These are phyloP conservation scores for Trichoderma breve DNA, from an alignment of 2,329 filamentous ascomycete genomes.

Conservation along the genomic window DNA sequence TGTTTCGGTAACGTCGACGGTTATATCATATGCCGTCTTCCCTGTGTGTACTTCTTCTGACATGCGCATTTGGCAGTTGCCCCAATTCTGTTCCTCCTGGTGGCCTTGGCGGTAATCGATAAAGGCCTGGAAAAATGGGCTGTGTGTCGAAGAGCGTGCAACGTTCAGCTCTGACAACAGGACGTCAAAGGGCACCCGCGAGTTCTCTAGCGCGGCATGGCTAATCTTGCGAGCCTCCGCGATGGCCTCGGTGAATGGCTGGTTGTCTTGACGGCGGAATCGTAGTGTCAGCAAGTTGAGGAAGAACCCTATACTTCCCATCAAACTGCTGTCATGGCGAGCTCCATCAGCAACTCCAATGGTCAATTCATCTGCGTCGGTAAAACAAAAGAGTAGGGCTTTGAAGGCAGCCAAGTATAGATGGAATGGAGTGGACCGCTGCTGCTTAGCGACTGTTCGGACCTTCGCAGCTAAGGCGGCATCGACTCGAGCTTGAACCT, in stretches of 20 bases:
- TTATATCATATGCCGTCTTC: slow-evolving; percentile 32
- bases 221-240: slow-evolving; percentile 25
- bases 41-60: slow-evolving; percentile 21
- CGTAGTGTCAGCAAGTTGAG: slow-evolving; percentile 49
- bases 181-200: slow-evolving; percentile 47
- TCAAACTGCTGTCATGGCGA: slow-evolving; percentile 34
- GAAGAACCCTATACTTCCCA: neutral
- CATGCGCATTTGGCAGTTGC: slow-evolving; percentile 24
- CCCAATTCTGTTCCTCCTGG: slow-evolving; percentile 24
- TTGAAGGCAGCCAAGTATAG: slow-evolving; percentile 44
- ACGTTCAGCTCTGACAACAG: slow-evolving; percentile 45
- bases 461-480: too few relatives aligned
- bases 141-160: slow-evolving; percentile 37
- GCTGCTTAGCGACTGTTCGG: slow-evolving; percentile 23
- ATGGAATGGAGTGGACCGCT: slow-evolving; percentile 39
- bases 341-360: slow-evolving; percentile 51
- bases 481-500: too few relatives aligned
- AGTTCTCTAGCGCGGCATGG: slow-evolving; percentile 41
- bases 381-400: slow-evolving; percentile 36
- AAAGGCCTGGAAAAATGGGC: slow-evolving; percentile 49
- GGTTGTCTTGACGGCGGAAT: slow-evolving; percentile 31
- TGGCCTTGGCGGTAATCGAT: slow-evolving; percentile 33
- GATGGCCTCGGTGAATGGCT: slow-evolving; percentile 26
- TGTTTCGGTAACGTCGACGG: slow-evolving; percentile 39
- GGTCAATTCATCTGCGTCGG: slow-evolving; percentile 38